Conservation (phyloP, 305 asterid genomes). For the Fraxinus albicans region DNA sequence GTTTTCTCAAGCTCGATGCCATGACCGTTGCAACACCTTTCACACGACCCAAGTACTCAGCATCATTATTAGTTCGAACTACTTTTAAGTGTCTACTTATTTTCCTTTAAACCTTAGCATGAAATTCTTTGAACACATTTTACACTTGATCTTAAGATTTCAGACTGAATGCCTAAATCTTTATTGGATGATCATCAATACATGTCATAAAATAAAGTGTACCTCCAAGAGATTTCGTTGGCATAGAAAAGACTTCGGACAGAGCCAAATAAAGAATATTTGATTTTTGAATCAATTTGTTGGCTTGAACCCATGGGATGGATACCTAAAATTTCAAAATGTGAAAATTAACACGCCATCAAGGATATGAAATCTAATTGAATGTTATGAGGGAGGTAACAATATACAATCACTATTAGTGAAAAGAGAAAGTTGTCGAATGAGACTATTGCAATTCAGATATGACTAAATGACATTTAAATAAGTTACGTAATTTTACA, state of each 20-base stretch:
- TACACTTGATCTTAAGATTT: neutral
- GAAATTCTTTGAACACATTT: neutral
- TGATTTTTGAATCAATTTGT: neutral
- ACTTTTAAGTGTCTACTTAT: neutral
- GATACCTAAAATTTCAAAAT: neutral
- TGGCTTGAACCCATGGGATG: neutral
- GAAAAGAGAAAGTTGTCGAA: neutral
- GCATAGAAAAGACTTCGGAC: neutral
- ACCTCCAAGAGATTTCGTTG: neutral
- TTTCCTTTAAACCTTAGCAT: neutral
- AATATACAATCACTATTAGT: neutral
- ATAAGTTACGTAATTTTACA: too few relatives aligned
- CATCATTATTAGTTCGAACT: neutral
- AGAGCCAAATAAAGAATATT: neutral
- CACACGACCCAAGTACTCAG: neutral
- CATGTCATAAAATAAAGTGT: neutral
- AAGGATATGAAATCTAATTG: neutral
- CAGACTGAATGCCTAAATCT: neutral
- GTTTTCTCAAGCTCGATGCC: neutral
- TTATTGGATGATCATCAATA: neutral
- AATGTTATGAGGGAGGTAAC: neutral
- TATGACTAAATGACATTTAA: neutral
- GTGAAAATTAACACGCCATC: neutral
- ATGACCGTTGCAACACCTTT: neutral
- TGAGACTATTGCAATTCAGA: too few relatives aligned